These are phyloP conservation scores for Pichia sp. DNA, from an alignment of 1,139 yeast genomes.

Conservation along the genomic window DNA sequence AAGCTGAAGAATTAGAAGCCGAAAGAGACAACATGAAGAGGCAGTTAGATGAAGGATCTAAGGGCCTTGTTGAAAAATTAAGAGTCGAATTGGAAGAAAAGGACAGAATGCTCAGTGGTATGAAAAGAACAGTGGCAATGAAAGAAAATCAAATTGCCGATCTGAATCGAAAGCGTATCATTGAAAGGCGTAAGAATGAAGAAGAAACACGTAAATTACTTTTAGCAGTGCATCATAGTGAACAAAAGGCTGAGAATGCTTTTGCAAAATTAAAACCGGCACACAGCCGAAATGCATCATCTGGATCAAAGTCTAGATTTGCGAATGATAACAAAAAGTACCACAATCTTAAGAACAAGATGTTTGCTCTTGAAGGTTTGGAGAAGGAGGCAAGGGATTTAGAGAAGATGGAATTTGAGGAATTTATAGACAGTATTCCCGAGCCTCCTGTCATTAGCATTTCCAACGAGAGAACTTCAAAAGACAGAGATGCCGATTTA, in stretches of 20 bases:
- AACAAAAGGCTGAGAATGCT: conserved; percentile 15
- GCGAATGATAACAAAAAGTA: conserved; percentile 1
- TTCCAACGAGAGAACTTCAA: conserved; percentile 12
- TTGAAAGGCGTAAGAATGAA: conserved; percentile 83
- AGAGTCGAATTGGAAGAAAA: conserved; percentile 70
- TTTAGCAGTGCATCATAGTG: conserved; percentile 50
- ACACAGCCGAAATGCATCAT: conserved; percentile 7
- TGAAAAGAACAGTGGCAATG: conserved; percentile 63
- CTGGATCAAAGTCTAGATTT: conserved; percentile 4
- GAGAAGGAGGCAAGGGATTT: conserved; percentile 75
- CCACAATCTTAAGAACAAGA: conserved; percentile 24
- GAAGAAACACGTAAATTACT: conserved; percentile 82
- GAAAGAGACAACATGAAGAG: conserved; percentile 77
- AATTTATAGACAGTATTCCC: conserved; percentile 26
- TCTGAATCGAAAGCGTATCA: conserved; percentile 60
- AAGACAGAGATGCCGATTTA: conserved; percentile 32
- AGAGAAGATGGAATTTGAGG: conserved; percentile 78
- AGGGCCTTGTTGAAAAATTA: conserved; percentile 73
- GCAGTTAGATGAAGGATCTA: conserved; percentile 76
- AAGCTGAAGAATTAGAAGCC: conserved; percentile 76
- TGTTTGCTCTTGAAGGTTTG: conserved; percentile 39
- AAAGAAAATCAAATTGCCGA: conserved; percentile 67
- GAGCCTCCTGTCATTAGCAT: conserved; percentile 13
- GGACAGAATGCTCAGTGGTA: conserved; percentile 60
- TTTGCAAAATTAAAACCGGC: conserved; percentile 14